phyloP scores from a whole-genome alignment of 2,329 filamentous ascomycete species.

The Aspergillus novoparasiticus region DNA sequence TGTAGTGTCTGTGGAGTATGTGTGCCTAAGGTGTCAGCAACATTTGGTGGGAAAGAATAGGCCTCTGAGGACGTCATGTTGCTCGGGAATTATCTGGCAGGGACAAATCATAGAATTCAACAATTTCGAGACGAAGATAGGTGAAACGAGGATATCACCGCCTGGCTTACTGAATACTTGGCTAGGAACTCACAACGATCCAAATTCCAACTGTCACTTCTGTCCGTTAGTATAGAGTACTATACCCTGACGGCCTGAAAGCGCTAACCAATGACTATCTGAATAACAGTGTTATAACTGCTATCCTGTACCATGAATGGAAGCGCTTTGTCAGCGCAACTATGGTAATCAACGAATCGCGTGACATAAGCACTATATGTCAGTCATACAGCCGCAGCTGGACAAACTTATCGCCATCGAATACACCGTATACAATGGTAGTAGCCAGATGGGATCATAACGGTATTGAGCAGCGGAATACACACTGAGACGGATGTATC shows the following conservation, averaged over 20 bases:
- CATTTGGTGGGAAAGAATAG: background rate
- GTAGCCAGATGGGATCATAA: too few species aligned
- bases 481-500: background rate
- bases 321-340: background rate
- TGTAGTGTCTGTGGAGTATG: background rate
- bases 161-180: background rate
- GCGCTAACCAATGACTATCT: background rate
- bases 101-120: background rate
- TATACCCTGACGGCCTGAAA: background rate
- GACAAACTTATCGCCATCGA: too few species aligned
- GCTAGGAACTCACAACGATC: background rate
- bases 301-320: background rate
- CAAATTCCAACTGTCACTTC: background rate
- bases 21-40: background rate
- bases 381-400: too few species aligned
- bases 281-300: background rate
- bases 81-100: background rate
- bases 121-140: background rate
- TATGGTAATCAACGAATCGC: too few species aligned
- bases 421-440: too few species aligned
- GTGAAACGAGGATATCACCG: background rate
- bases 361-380: too few species aligned
- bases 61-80: background rate
- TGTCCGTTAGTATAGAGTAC: background rate
- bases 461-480: too few species aligned